phyloP scores from a whole-genome alignment of 257 asterid species.

The Dorcoceras hygrometricum region DNA sequence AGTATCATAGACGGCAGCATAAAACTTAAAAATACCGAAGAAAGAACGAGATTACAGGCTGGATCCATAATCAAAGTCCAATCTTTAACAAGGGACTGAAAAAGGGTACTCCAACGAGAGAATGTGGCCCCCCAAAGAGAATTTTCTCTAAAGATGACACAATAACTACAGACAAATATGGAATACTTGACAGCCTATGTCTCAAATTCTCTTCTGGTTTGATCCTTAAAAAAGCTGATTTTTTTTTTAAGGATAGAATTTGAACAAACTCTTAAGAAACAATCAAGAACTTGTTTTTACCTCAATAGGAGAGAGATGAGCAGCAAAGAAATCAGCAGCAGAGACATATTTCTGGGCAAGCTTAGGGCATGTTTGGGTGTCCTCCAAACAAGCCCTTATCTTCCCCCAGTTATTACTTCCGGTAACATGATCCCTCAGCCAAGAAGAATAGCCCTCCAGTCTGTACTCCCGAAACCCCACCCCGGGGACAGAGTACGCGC shows the following conservation, averaged over 20 bases:
- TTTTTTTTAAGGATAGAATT: background rate
- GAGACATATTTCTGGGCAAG: conserved; percentile 40
- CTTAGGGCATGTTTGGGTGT: conserved; percentile 56
- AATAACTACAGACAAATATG: background rate
- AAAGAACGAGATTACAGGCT: conserved; percentile 27
- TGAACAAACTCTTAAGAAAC: background rate
- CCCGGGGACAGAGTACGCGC: conserved; percentile 60
- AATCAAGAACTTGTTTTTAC: conserved; percentile 21
- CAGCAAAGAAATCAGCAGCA: conserved; percentile 69
- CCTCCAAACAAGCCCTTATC: conserved; percentile 86
- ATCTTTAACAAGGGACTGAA: background rate
- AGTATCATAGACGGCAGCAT: conserved; percentile 12
- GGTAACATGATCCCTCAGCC: conserved; percentile 76
- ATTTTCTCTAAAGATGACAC: background rate
- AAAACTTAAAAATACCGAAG: conserved; percentile 1
- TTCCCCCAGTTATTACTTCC: conserved; percentile 59
- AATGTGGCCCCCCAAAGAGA: conserved; percentile 11
- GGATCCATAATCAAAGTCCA: conserved; percentile 12
- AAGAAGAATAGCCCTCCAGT: conserved; percentile 61
- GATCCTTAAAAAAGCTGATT: no score
- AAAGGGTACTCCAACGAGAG: background rate
- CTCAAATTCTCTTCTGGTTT: no score
- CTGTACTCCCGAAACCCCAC: conserved; percentile 58
- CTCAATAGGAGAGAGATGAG: conserved; percentile 84
- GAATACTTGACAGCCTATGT: background rate